Conservation (phyloP, 2,329 filamentous ascomycete species). For the Hypoxylon sp. region DNA sequence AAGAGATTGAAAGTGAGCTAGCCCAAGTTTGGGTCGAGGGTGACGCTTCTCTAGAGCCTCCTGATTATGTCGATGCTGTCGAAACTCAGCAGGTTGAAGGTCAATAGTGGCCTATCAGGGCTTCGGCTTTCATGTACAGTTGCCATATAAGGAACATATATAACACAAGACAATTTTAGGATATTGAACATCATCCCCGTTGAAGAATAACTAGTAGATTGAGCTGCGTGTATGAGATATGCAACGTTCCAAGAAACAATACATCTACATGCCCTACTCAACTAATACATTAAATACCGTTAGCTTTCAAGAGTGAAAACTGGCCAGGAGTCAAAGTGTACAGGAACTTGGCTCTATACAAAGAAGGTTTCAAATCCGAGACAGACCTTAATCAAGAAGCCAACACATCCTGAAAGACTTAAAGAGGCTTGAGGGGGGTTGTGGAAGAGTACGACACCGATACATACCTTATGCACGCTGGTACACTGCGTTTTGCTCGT, state of each 20-base stretch:
- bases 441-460: not conserved
- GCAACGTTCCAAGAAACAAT: not conserved
- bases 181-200: constrained; percentile 10
- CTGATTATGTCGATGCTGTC: constrained; percentile 56
- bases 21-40: constrained; percentile 71
- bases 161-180: constrained; percentile 20
- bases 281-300: not conserved
- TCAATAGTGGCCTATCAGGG: constrained; percentile 6
- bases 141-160: constrained; percentile 21
- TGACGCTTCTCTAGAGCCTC: constrained; percentile 61
- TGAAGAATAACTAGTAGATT: not conserved
- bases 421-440: not conserved
- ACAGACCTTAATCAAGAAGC: no score
- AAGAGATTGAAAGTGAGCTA: constrained; percentile 87
- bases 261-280: not conserved
- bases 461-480: not conserved
- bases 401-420: no score
- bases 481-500: not conserved
- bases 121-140: constrained; percentile 9
- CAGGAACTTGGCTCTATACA: no score
- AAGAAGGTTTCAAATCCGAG: no score
- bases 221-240: not conserved
- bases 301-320: no score
- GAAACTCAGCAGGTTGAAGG: constrained; percentile 32
- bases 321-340: no score